These are phyloP conservation scores for Amanita inopinata DNA, from an alignment of 768 basidiomycete species.

Conservation along the genomic window DNA sequence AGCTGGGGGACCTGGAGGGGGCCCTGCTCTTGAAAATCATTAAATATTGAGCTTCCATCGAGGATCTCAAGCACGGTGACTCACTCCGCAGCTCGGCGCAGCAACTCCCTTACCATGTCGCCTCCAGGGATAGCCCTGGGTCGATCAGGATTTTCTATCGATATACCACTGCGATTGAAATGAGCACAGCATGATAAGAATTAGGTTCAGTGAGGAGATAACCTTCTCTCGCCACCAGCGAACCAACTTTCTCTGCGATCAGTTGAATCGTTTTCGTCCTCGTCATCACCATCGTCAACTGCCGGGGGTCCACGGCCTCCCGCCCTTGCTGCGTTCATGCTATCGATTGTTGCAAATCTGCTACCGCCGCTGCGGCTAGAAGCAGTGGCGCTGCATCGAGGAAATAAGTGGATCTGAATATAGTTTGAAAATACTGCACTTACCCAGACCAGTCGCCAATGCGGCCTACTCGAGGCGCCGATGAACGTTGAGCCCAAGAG, in stretches of 20 bases:
- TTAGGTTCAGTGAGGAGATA: slow-evolving; percentile 3
- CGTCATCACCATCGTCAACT: slow-evolving; percentile 28
- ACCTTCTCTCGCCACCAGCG: slow-evolving; percentile 95
- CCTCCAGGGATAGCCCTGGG: slow-evolving; percentile 40
- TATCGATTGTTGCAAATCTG: slow-evolving; percentile 22
- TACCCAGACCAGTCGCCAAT: slow-evolving; percentile 42
- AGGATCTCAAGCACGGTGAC: slow-evolving; percentile 17
- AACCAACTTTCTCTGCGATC: slow-evolving; percentile 66
- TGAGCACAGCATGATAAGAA: slow-evolving; percentile 1
- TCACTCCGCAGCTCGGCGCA: slow-evolving; percentile 76
- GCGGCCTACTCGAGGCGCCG: slow-evolving; percentile 36
- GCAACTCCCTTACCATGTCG: slow-evolving; percentile 55
- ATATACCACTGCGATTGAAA: slow-evolving; percentile 59
- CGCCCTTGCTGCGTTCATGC: slow-evolving; percentile 14
- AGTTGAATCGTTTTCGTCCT: slow-evolving; percentile 42
- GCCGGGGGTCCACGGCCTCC: slow-evolving; percentile 12
- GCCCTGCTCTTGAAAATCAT: slow-evolving; percentile 25
- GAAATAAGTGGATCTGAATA: not conserved
- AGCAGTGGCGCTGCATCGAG: slow-evolving; percentile 2
- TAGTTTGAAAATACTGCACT: slow-evolving; percentile 4
- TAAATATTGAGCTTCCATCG: too few relatives aligned
- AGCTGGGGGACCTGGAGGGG: slow-evolving; percentile 14
- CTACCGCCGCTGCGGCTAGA: slow-evolving; percentile 13
- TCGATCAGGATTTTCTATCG: slow-evolving; percentile 75
- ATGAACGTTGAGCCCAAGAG: slow-evolving; percentile 31